phyloP scores from a whole-genome alignment of 495 filamentous ascomycete species.

The Daldinia decipiens region DNA sequence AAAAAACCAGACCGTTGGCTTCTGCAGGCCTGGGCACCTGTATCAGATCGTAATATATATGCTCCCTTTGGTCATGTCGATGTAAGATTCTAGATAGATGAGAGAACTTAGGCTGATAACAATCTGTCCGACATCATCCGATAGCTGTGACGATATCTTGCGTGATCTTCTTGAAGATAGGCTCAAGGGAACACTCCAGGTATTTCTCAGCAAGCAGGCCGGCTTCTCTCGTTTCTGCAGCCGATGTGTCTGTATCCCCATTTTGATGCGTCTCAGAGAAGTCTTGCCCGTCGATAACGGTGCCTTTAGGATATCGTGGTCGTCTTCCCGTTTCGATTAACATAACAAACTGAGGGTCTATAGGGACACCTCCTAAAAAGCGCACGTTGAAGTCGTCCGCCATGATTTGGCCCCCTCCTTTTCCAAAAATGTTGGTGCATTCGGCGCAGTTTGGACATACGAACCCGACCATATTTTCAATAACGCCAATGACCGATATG shows the following conservation, averaged over 20 bases:
- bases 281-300: conserved; percentile 59
- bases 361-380: conserved; percentile 88
- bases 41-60: conserved; percentile 37
- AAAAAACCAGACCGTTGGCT: conserved; percentile 1
- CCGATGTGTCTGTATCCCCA: conserved; percentile 32
- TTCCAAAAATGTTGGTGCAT: conserved; percentile 90
- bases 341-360: conserved; percentile 76
- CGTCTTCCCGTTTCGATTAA: conserved; percentile 63
- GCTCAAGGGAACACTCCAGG: conserved; percentile 75
- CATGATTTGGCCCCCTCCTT: conserved; percentile 91
- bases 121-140: conserved; percentile 45
- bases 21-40: conserved; percentile 15
- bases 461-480: conserved; percentile 98
- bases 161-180: conserved; percentile 76
- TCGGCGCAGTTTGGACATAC: conserved; percentile 95
- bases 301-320: conserved; percentile 62
- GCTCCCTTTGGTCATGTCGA: conserved; percentile 30
- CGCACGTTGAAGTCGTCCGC: conserved; percentile 82
- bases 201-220: conserved; percentile 80
- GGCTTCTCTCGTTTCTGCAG: conserved; percentile 56
- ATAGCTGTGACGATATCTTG: conserved; percentile 61
- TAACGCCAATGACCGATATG: conserved; percentile 83
- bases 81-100: conserved; percentile 25
- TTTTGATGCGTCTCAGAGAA: conserved; percentile 48
- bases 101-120: conserved; percentile 46